Percentiles rank a stretch among this genome's conserved stretches.
phyloP scores from a whole-genome alignment of 2,329 filamentous ascomycete genomes.

The Trichophaea hybrida region DNA sequence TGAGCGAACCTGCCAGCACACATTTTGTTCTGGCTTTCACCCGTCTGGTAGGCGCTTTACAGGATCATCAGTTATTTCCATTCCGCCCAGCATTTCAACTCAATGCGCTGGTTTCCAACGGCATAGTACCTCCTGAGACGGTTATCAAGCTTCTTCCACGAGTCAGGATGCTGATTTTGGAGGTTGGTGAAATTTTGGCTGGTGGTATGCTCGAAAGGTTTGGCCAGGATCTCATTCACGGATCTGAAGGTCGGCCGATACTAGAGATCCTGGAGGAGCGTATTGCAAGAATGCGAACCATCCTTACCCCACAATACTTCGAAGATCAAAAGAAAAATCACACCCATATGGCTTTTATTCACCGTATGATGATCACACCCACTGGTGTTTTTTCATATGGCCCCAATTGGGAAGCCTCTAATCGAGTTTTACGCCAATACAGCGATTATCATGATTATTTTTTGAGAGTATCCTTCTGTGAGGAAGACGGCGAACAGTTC shows the following conservation, averaged over 20 bases:
- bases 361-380: slow-evolving; percentile 47
- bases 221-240: slow-evolving; percentile 42
- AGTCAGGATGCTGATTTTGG: slow-evolving; percentile 31
- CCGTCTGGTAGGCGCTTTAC: slow-evolving; percentile 30
- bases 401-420: slow-evolving; percentile 52
- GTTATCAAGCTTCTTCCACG: slow-evolving; percentile 37
- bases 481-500: slow-evolving; percentile 56
- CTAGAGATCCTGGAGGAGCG: slow-evolving; percentile 31
- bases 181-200: slow-evolving; percentile 25
- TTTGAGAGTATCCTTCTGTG: slow-evolving; percentile 55
- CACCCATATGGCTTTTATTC: slow-evolving; percentile 38
- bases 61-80: slow-evolving; percentile 26
- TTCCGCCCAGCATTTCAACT: slow-evolving; percentile 49
- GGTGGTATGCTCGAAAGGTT: slow-evolving; percentile 39
- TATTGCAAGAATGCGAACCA: slow-evolving; percentile 23
- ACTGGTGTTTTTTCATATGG: slow-evolving; percentile 44
- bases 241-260: slow-evolving; percentile 35
- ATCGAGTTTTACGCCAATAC: slow-evolving; percentile 56
- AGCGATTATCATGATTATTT: slow-evolving; percentile 47
- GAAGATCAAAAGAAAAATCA: slow-evolving; percentile 21
- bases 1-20: background rate
- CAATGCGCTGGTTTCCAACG: slow-evolving; percentile 48
- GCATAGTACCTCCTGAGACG: slow-evolving; percentile 43
- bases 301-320: slow-evolving; percentile 22
- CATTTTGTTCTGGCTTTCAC: slow-evolving; percentile 25